Percentiles rank a stretch among this genome's conserved stretches.
Conservation (phyloP, 1,284 basidiomycete species). For the Trichosporon sp. region DNA sequence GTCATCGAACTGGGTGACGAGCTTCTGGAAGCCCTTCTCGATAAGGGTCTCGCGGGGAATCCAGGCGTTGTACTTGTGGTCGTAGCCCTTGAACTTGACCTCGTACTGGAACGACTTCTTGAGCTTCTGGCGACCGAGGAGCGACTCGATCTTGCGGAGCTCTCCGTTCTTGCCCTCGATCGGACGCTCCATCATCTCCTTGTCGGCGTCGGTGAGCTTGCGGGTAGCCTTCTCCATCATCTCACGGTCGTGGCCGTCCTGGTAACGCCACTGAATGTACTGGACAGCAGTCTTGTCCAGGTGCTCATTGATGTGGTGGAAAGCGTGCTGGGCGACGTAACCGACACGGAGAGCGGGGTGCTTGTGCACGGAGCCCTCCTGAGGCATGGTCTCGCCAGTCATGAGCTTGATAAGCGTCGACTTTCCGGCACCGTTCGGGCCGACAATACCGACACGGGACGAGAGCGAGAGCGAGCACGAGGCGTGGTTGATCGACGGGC, state of each 20-base stretch:
- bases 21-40: conserved; percentile 85
- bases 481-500: conserved; percentile 82
- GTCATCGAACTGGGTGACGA: conserved; percentile 95
- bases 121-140: conserved; percentile 96
- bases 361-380: conserved; percentile 92
- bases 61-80: conserved; percentile 92
- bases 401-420: conserved; percentile 97
- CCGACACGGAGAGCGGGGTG: conserved; percentile 94
- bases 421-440: conserved; percentile 97
- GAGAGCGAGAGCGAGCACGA: conserved; percentile 91
- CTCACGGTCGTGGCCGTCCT: conserved; percentile 97
- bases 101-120: conserved; percentile 97
- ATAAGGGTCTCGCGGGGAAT: conserved; percentile 86
- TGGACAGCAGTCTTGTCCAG: conserved; percentile 92
- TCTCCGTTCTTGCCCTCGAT: conserved; percentile 92
- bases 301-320: conserved; percentile 92
- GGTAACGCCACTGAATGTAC: conserved; percentile 99
- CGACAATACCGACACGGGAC: conserved; percentile 88
- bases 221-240: conserved; percentile 91
- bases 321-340: conserved; percentile 97
- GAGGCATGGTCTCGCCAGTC: conserved; percentile 92
- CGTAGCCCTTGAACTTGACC: conserved; percentile 93
- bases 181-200: conserved; percentile 76
- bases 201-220: conserved; percentile 84
- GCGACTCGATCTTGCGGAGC: conserved; percentile 77